phyloP scores from a whole-genome alignment of 495 filamentous ascomycete species.

The Sporormia fimetaria region DNA sequence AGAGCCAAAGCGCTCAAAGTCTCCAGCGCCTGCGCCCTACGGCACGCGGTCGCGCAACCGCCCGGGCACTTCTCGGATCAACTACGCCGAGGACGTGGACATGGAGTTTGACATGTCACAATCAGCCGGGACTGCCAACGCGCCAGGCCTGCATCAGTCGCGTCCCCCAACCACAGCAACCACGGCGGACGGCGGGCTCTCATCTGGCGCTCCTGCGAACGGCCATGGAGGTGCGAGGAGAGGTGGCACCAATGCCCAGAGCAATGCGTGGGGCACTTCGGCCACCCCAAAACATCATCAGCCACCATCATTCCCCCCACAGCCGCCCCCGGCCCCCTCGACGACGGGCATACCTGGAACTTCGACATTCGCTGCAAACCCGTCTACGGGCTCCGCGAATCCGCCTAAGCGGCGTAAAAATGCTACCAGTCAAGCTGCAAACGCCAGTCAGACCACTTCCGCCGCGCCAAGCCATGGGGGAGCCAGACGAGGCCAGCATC shows the following conservation, averaged over 20 bases:
- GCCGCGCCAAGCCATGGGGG: conserved; percentile 20
- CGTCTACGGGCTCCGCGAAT: conserved; percentile 29
- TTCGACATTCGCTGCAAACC: conserved; percentile 47
- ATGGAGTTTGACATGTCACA: conserved; percentile 58
- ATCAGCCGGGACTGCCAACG: conserved; percentile 18
- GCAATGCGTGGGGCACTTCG: conserved; percentile 22
- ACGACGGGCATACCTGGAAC: conserved; percentile 54
- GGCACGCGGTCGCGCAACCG: conserved; percentile 92
- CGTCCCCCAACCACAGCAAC: too few relatives aligned
- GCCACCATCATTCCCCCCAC: too few relatives aligned
- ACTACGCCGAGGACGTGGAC: conserved; percentile 96
- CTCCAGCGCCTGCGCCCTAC: conserved; percentile 57
- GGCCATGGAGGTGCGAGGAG: conserved; percentile 19
- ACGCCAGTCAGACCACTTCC: conserved; percentile 21
- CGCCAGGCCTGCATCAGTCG: conserved; percentile 18
- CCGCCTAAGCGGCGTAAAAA: conserved; percentile 67
- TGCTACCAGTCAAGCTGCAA: conserved; percentile 23
- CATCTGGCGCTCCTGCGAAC: conserved; percentile 16
- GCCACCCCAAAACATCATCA: conserved; percentile 18
- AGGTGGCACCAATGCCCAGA: conserved; percentile 11
- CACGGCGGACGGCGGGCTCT: too few relatives aligned
- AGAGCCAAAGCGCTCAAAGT: too few relatives aligned
- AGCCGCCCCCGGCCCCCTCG: too few relatives aligned
- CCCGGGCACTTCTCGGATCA: conserved; percentile 65
- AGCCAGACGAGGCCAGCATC: conserved; percentile 17